Evolutionary conservation across 2,329 filamentous ascomycete species (phyloP), one percentile per base, ranked within the genome.

Genomic region (Tolypocladium endophyticum): DNA sequence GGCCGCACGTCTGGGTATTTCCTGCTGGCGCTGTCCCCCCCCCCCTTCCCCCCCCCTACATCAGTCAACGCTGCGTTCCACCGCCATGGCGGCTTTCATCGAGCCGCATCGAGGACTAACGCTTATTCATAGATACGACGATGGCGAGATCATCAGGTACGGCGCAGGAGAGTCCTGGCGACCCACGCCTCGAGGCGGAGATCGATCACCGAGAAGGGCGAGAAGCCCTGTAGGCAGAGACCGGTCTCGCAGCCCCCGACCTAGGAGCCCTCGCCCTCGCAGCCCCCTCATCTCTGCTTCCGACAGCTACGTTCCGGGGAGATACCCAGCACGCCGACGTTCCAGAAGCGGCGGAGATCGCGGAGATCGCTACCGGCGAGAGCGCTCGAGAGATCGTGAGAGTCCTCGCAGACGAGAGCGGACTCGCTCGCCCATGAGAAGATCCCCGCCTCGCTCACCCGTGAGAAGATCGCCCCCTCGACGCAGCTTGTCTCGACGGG

Each of bases 101-200:
- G 33, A 14, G 30, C 50, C 45, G 23, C 28, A 20, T 4, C 35
- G 30, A 52, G 23, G 33, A 45, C 45, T 60, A 38, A 57, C 18
- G 20, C 20, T 16, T n/a, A 12, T 39, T 23, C 33, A 30, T 50
- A 61, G 60, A 38, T 61, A 82, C 66, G 82, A 85, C 63, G 82
- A 85, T 64, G 82, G 82, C 53, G 82, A 85, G 72, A 83, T 85
- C 58, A 80, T 83, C 63, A 77, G 82, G 67, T 85, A 85, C 68
- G 82, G 82, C 57, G 83, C 83, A 16, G 82, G 82, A 61, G 82
- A 85, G 71, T 84, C 81, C 43, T 85, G 83, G 76, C 75, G 82
- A 61, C 82, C 82, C 14, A 84, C 81, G 61, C 83, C 82, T 57
- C 72, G 78, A 58, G 74, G 72, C 60, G 72, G 73, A 56, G 75